Conservation (phyloP, 345 rosid genomes). For the Geranium rotundifolium region DNA sequence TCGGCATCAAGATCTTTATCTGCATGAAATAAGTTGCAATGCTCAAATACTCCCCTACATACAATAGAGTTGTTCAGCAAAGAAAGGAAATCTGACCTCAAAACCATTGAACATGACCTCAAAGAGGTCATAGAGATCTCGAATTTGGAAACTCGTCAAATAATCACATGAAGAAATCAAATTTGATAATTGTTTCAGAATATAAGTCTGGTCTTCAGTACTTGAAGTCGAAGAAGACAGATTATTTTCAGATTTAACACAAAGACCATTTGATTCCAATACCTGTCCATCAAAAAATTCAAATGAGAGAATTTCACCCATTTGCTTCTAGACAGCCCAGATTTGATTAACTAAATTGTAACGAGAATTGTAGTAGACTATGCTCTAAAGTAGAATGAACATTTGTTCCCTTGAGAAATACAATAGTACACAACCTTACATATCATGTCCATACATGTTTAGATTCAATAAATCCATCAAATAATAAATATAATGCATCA, state of each 20-base stretch:
- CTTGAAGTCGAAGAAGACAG: slow-evolving; percentile 21
- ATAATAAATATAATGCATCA: no score
- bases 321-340: no score
- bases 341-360: not conserved
- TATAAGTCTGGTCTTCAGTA: slow-evolving; percentile 18
- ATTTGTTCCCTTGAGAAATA: not conserved
- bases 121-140: slow-evolving; percentile 47
- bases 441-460: not conserved
- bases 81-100: slow-evolving; percentile 32
- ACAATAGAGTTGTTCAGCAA: slow-evolving; percentile 4
- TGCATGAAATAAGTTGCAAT: slow-evolving; percentile 26
- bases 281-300: slow-evolving; percentile 31
- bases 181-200: slow-evolving; percentile 19
- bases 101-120: slow-evolving; percentile 41
- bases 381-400: no score
- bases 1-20: slow-evolving; percentile 36
- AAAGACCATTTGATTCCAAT: slow-evolving; percentile 35
- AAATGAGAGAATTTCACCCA: slow-evolving; percentile 5
- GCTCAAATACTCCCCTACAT: slow-evolving; percentile 9
- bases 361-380: not conserved
- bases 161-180: slow-evolving; percentile 17
- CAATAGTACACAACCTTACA: not conserved
- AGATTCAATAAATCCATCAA: no score
- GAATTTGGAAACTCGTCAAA: slow-evolving; percentile 23
- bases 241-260: slow-evolving; percentile 26